phyloP scores from a whole-genome alignment of 108 stramenopile species.

The Skeletonema costatum region DNA sequence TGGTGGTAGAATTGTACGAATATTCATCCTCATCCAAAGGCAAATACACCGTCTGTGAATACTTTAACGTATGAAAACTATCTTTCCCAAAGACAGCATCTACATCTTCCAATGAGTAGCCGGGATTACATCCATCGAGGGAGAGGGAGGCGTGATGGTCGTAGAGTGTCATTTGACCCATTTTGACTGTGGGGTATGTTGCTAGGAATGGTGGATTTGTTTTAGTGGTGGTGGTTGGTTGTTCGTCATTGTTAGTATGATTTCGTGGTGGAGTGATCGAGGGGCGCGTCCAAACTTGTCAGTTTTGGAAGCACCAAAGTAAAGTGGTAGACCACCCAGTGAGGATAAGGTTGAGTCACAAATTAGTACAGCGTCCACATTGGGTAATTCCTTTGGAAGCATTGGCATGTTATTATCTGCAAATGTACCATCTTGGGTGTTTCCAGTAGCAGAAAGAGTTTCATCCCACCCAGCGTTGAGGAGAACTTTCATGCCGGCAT shows the following conservation, averaged over 20 bases:
- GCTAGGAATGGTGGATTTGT: conserved; percentile 82
- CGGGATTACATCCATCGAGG: conserved; percentile 71
- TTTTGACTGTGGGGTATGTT: conserved; percentile 94
- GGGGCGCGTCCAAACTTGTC: conserved; percentile 29
- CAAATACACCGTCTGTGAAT: conserved; percentile 79
- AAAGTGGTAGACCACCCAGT: conserved; percentile 51
- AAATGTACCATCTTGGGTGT: background rate
- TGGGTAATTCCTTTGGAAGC: conserved; percentile 49
- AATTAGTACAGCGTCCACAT: conserved; percentile 66
- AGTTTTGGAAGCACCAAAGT: conserved; percentile 34
- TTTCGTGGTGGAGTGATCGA: conserved; percentile 52
- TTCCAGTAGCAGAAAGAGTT: background rate
- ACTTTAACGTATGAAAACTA: conserved; percentile 82
- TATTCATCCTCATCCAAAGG: conserved; percentile 25
- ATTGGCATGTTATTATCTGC: conserved; percentile 12
- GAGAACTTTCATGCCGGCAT: conserved; percentile 68
- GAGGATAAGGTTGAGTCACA: conserved; percentile 72
- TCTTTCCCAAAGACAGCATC: conserved; percentile 74
- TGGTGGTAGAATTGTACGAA: background rate
- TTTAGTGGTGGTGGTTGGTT: background rate
- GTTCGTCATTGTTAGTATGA: conserved; percentile 18
- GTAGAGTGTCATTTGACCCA: conserved; percentile 97
- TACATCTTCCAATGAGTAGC: conserved; percentile 87
- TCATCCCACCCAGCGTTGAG: conserved; percentile 77
- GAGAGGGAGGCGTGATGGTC: conserved; percentile 86